Evolutionary conservation across 2,329 filamentous ascomycete species (phyloP).

Genomic region (Monilinia laxa): DNA sequence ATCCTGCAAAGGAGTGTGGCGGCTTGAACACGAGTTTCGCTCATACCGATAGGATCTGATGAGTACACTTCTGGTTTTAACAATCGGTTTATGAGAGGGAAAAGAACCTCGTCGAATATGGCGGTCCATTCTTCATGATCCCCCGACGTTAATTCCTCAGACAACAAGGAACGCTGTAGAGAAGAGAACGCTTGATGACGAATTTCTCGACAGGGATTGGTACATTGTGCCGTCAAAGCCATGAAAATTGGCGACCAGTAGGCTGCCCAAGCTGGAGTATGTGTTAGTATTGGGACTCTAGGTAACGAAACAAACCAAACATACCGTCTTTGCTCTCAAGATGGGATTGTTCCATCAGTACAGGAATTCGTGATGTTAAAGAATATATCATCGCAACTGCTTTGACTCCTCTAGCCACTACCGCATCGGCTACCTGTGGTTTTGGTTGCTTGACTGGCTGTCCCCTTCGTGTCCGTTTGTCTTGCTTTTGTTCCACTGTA

Average conservation of each 20-base stretch:
- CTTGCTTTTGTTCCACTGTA: slow-evolving; percentile 65
- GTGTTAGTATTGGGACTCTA: neutral
- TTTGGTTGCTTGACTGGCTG: slow-evolving; percentile 47
- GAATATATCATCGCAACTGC: slow-evolving; percentile 80
- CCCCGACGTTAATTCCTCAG: slow-evolving; percentile 76
- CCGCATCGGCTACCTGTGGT: slow-evolving; percentile 59
- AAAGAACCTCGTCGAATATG: slow-evolving; percentile 91
- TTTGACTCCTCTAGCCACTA: slow-evolving; percentile 74
- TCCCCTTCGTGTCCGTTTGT: slow-evolving; percentile 48
- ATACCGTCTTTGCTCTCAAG: slow-evolving; percentile 72
- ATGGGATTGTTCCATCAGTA: slow-evolving; percentile 89
- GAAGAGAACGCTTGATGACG: slow-evolving; percentile 84
- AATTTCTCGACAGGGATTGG: slow-evolving; percentile 91
- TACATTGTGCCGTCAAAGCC: slow-evolving; percentile 83
- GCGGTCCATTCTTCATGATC: slow-evolving; percentile 91
- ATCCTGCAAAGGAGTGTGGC: slow-evolving; percentile 92
- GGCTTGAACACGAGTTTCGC: slow-evolving; percentile 87
- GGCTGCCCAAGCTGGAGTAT: slow-evolving; percentile 73
- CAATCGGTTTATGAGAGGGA: slow-evolving; percentile 82
- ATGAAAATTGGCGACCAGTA: slow-evolving; percentile 97
- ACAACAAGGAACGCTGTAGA: slow-evolving; percentile 81
- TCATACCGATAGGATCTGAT: slow-evolving; percentile 88
- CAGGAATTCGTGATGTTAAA: slow-evolving; percentile 77
- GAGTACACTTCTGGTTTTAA: slow-evolving; percentile 95
- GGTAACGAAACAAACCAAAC: slow-evolving; percentile 3